Percentiles rank a stretch among this genome's conserved stretches.
Evolutionary conservation across 2,329 filamentous ascomycete genomes (phyloP).

Genomic region (Xylaria sp.): DNA sequence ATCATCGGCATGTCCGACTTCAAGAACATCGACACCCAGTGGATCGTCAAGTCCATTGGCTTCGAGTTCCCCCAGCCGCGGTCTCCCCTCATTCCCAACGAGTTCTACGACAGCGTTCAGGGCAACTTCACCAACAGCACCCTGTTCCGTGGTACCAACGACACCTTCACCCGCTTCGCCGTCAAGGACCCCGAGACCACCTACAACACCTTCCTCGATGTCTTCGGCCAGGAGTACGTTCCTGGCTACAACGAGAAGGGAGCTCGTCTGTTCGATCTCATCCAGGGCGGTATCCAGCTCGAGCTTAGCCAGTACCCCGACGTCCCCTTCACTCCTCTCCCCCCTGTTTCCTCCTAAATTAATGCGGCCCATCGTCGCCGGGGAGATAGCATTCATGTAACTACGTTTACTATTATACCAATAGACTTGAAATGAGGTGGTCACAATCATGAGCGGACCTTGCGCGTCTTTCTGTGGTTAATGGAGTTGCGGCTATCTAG

Average conservation of each 20-base stretch:
- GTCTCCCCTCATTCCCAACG: slow-evolving; percentile 33
- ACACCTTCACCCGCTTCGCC: slow-evolving; percentile 39
- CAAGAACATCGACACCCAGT: slow-evolving; percentile 41
- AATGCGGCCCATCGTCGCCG: background rate
- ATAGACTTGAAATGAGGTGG: slow-evolving; percentile 36
- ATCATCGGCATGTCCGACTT: slow-evolving; percentile 35
- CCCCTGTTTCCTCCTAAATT: slow-evolving; percentile 23
- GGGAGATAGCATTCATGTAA: slow-evolving; percentile 31
- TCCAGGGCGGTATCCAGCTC: slow-evolving; percentile 36
- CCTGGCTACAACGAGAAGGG: slow-evolving; percentile 34
- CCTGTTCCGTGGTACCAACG: slow-evolving; percentile 40
- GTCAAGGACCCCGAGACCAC: slow-evolving; percentile 38
- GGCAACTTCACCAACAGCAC: slow-evolving; percentile 39
- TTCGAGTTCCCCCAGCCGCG: slow-evolving; percentile 40
- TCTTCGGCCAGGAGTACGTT: slow-evolving; percentile 38
- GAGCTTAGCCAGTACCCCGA: slow-evolving; percentile 37
- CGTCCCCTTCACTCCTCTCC: slow-evolving; percentile 35
- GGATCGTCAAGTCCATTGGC: slow-evolving; percentile 39
- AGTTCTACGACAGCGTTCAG: slow-evolving; percentile 39
- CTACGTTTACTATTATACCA: slow-evolving; percentile 28
- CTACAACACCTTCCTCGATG: slow-evolving; percentile 37
- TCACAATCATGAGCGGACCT: slow-evolving; percentile 26
- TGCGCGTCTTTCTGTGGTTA: slow-evolving; percentile 14
- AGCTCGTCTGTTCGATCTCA: slow-evolving; percentile 37
- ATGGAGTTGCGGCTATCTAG: slow-evolving; percentile 26